Evolutionary conservation across 148 eudicot genomes (phyloP), one percentile per base, ranked within the genome.

Genomic region (Gaultheria prostrata): DNA sequence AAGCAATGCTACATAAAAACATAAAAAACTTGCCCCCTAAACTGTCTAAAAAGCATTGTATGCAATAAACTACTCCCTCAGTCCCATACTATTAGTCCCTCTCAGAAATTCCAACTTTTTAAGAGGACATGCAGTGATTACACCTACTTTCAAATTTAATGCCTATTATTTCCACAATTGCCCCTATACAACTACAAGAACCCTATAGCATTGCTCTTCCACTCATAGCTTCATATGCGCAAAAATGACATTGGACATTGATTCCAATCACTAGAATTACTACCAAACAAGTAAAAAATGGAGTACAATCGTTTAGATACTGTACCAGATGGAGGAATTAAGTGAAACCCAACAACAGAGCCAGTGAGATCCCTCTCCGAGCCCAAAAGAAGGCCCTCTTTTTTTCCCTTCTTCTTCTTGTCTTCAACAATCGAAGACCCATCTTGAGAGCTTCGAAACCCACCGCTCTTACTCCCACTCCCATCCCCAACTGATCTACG

Each of bases 321-420:
- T 26, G 6, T 84, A 91, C 97, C 93, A 83, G 93, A 77, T 28
- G 87, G 91, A 80, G 94, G 81, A 85, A 78, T 80, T 83, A 93
- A 87, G 10, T 85, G 91, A 88, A 93, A 90, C 26, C 88, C 94
- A 86, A 91, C 93, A 85, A 94, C 86, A 78, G 98, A 89, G 45
- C 90, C 95, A 86, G 93, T 85, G 61, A 54, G 85, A 80, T 91
- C 93, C n/a, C 85, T 92, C 75, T 92, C 89, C 10, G 89, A 63
- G 21, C 91, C 97, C 79, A 95, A 80, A 2, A 91, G 81, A 46
- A 89, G 82, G 45, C 91, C 92, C 33, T 86, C 70, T 2, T 84
- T 56, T 28, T 78, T 43, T 70, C 43, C 63, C 48, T 78, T 43
- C 74, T 78, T 43, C 74, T 90, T 84, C 71, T 86, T 87, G 67